These are phyloP conservation scores for Hygrophila difformis DNA, from an alignment of 257 asterid genomes.

Conservation along the genomic window DNA sequence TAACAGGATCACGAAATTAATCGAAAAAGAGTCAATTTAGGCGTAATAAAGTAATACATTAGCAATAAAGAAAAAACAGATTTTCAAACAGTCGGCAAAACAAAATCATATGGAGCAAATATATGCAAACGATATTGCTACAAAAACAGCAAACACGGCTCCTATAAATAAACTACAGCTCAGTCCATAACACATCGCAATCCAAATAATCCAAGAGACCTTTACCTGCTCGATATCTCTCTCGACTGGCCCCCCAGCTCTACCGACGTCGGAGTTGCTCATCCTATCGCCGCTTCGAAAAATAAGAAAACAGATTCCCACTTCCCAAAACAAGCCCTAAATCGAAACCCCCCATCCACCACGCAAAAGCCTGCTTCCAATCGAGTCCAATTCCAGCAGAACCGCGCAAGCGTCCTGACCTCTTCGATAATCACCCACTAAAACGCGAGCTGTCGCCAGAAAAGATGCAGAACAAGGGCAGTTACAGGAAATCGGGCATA, in stretches of 20 bases:
- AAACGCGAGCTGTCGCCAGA: neutral
- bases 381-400: neutral
- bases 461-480: neutral
- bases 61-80: neutral
- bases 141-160: neutral
- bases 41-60: too few species aligned
- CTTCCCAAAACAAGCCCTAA: neutral
- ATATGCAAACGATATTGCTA: too few species aligned
- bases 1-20: neutral
- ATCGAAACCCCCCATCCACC: neutral
- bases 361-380: neutral
- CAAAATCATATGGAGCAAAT: neutral
- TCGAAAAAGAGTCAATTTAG: neutral
- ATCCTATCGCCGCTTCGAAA: constrained; percentile 6
- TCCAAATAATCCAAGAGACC: neutral
- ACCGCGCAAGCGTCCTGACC: neutral
- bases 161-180: neutral
- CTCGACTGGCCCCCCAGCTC: constrained; percentile 2
- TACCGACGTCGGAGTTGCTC: neutral
- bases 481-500: too few species aligned
- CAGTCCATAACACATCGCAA: neutral
- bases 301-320: neutral
- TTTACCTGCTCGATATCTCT: constrained; percentile 6
- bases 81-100: neutral
- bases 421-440: neutral